phyloP scores from a whole-genome alignment of 2,329 filamentous ascomycete genomes.

The Apiospora rasikravindrae region DNA sequence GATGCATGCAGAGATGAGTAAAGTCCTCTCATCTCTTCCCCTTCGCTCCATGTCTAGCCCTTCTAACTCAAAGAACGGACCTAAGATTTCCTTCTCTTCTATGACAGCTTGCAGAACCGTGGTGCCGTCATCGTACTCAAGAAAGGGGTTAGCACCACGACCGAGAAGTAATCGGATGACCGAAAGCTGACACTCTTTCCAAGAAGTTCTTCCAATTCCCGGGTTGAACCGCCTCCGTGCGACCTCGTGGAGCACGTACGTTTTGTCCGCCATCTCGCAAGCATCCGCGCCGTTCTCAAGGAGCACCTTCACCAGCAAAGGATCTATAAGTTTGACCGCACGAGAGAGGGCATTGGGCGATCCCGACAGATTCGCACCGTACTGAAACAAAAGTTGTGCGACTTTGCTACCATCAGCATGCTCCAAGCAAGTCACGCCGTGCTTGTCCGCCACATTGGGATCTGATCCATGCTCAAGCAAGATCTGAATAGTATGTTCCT shows the following conservation, averaged over 20 bases:
- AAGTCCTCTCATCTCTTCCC: background rate
- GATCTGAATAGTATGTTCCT: background rate
- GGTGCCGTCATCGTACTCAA: background rate
- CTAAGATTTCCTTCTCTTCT: background rate
- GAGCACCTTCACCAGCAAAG: background rate
- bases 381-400: background rate
- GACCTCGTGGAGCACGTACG: background rate
- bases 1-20: background rate
- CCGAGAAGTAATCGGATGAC: background rate
- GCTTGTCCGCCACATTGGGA: background rate
- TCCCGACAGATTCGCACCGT: background rate
- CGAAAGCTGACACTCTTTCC: background rate
- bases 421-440: background rate
- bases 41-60: background rate
- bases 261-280: background rate
- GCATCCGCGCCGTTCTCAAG: background rate
- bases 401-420: background rate
- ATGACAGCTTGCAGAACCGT: background rate
- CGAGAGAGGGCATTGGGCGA: background rate
- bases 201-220: background rate
- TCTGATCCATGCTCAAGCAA: background rate
- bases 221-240: background rate
- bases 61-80: background rate
- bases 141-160: background rate
- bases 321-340: background rate